Percentiles rank a stretch among this genome's conserved stretches.
Conservation (phyloP, 805 yeast genomes). For the Pichia sporocuriosa region DNA sequence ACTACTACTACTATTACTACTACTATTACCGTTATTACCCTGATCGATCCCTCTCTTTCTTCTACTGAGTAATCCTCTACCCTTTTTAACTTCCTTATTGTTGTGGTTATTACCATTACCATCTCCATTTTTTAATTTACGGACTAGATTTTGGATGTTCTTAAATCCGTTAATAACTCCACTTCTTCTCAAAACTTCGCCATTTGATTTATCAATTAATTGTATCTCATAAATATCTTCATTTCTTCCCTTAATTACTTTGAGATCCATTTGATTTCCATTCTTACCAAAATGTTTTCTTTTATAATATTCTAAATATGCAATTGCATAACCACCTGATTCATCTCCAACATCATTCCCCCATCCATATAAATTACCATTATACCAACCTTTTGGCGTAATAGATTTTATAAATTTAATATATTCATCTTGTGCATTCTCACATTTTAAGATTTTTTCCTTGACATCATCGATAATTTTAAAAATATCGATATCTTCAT, state of each 20-base stretch:
- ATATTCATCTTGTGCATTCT: not conserved
- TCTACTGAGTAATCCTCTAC: slow-evolving; percentile 26
- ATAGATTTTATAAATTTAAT: not conserved
- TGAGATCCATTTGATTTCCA: slow-evolving; percentile 25
- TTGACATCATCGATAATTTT: slow-evolving; percentile 16
- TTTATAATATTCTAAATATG: slow-evolving; percentile 40
- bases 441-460: not conserved
- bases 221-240: slow-evolving; percentile 67
- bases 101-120: too few relatives aligned
- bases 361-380: slow-evolving; percentile 47
- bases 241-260: slow-evolving; percentile 59
- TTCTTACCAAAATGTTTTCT: too few relatives aligned
- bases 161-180: slow-evolving; percentile 84
- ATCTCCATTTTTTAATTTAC: slow-evolving; percentile 55
- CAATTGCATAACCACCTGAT: slow-evolving; percentile 85
- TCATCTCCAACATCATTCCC: slow-evolving; percentile 67
- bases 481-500: slow-evolving; percentile 37
- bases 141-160: slow-evolving; percentile 87
- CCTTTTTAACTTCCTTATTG: not conserved
- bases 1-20: not conserved
- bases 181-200: slow-evolving; percentile 43
- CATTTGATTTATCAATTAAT: slow-evolving; percentile 32
- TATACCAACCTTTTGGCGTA: slow-evolving; percentile 59
- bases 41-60: too few relatives aligned
- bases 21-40: too few relatives aligned